Conservation (phyloP, 2,329 filamentous ascomycete species). For the Ophiostoma sp. region DNA sequence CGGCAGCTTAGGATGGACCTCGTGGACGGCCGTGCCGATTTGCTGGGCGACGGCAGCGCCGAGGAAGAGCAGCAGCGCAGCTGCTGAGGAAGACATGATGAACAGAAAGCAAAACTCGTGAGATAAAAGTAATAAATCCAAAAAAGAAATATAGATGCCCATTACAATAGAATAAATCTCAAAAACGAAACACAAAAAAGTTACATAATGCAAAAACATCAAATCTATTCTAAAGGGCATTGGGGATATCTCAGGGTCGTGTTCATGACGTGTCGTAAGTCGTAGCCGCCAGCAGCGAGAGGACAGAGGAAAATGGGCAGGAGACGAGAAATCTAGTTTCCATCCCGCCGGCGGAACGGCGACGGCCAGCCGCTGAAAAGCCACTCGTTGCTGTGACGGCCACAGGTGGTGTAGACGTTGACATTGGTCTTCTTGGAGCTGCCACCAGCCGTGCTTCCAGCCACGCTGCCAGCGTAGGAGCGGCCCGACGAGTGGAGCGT, state of each 20-base stretch:
- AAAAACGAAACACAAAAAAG: not conserved
- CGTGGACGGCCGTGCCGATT: constrained; percentile 26
- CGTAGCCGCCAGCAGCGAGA: constrained; percentile 19
- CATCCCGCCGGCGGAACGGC: constrained; percentile 26
- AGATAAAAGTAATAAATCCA: not conserved
- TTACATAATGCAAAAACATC: not conserved
- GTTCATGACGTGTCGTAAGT: constrained; percentile 7
- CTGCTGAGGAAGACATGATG: constrained; percentile 12
- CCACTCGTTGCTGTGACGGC: constrained; percentile 33
- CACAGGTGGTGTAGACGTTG: constrained; percentile 34
- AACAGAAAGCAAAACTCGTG: not conserved
- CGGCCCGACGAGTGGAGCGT: not conserved
- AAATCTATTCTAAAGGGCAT: not conserved
- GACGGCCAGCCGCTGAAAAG: constrained; percentile 33
- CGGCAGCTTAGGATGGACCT: constrained; percentile 19
- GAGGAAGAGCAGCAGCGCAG: constrained; percentile 27
- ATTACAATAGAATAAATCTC: not conserved
- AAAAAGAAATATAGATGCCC: not conserved
- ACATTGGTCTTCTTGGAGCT: constrained; percentile 27
- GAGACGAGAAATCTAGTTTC: not conserved
- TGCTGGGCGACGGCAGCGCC: constrained; percentile 18
- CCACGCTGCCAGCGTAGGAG: not conserved
- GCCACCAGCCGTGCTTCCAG: not conserved
- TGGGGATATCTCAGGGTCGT: constrained; percentile 2
- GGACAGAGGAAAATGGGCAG: not conserved